Percentiles rank a stretch among this genome's conserved stretches.
Evolutionary conservation across 192 early-diverging fungal genomes (phyloP).

Genomic region (Coemansia sp.): DNA sequence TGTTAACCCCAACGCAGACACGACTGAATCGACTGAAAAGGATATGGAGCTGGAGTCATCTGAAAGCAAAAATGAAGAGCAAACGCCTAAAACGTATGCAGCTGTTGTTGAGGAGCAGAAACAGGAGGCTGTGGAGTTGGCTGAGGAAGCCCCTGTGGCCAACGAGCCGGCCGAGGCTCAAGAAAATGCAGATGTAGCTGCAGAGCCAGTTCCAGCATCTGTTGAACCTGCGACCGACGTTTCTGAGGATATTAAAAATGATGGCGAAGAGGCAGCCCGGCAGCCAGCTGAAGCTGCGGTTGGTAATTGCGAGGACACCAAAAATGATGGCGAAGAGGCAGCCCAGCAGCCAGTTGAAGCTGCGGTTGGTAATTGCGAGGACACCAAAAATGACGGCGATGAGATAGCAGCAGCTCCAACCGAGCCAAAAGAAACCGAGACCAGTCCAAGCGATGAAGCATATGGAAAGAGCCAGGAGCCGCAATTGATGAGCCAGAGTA

Average conservation of each 20-base stretch:
- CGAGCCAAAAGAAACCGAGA: background rate
- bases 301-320: background rate
- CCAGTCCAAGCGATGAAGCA: background rate
- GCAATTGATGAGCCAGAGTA: background rate
- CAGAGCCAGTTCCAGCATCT: too few species aligned
- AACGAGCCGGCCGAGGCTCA: background rate
- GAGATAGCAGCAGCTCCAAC: background rate
- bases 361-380: background rate
- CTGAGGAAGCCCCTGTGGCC: too few species aligned
- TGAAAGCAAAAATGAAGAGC: background rate
- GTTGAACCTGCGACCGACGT: background rate
- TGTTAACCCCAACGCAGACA: constrained; percentile 32
- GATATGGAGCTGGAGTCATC: background rate
- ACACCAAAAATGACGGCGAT: background rate
- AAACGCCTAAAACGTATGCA: too few species aligned
- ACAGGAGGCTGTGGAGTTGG: too few species aligned
- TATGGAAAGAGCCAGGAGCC: background rate
- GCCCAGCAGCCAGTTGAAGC: background rate
- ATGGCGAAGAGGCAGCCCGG: too few species aligned
- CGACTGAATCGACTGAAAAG: constrained; percentile 4
- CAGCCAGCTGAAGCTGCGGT: background rate
- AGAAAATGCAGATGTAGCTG: too few species aligned
- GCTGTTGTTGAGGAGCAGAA: too few species aligned
- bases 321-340: too few species aligned
- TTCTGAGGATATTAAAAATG: background rate